A percentile compares a stretch with the other conserved stretches of the same genome.
phyloP scores from a whole-genome alignment of 768 basidiomycete genomes.

The Exidia glandulosa region DNA sequence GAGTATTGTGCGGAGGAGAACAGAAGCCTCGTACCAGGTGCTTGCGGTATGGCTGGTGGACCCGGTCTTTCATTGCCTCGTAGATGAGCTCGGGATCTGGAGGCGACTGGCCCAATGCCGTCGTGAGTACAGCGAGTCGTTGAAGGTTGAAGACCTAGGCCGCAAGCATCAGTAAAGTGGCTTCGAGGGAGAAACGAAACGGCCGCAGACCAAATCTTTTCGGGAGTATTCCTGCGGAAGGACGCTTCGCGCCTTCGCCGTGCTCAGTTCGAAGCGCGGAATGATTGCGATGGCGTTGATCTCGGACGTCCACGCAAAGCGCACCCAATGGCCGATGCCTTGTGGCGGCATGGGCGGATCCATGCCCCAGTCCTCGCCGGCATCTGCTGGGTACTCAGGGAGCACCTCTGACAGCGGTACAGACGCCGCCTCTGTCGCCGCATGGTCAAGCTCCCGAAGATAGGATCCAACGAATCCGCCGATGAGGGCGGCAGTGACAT shows the following conservation, averaged over 20 bases:
- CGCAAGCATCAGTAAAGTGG: not conserved
- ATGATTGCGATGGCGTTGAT: constrained; percentile 93
- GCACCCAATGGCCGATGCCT: constrained; percentile 90
- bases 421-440: constrained; percentile 70
- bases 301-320: constrained; percentile 72
- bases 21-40: constrained; percentile 47
- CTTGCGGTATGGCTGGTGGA: constrained; percentile 95
- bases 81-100: constrained; percentile 96
- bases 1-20: not conserved
- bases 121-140: constrained; percentile 89
- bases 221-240: constrained; percentile 78
- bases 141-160: constrained; percentile 93
- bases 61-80: constrained; percentile 97
- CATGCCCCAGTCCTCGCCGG: constrained; percentile 82
- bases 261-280: constrained; percentile 91
- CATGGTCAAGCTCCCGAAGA: constrained; percentile 75
- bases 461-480: constrained; percentile 98
- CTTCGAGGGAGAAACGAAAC: not conserved
- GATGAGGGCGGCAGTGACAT: constrained; percentile 92
- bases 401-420: constrained; percentile 94
- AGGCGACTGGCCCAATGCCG: constrained; percentile 80
- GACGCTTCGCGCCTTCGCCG: constrained; percentile 85
- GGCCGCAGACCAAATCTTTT: constrained; percentile 69
- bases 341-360: constrained; percentile 77
- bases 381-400: constrained; percentile 90